Conservation (phyloP, 192 early-diverging fungal genomes). For the Coemansia biformis region DNA sequence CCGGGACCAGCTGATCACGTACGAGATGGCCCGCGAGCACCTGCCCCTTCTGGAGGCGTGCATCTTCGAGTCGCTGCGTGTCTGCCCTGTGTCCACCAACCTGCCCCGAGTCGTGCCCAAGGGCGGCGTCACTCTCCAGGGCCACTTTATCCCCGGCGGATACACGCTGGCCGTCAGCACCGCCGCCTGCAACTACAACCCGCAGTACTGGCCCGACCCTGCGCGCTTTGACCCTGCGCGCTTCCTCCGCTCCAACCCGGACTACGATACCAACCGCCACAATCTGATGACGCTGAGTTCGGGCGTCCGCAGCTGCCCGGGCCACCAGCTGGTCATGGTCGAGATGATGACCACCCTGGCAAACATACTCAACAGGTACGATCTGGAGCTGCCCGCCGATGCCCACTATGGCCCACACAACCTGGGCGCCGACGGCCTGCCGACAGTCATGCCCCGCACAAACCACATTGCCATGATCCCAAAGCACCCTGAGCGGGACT, state of each 20-base stretch:
- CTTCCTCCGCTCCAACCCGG: constrained; percentile 9
- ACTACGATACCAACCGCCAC: constrained; percentile 15
- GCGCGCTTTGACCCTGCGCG: constrained; percentile 20
- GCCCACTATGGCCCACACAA: constrained; percentile 19
- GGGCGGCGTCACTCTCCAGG: constrained; percentile 27
- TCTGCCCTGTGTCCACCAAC: constrained; percentile 32
- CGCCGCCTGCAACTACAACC: constrained; percentile 24
- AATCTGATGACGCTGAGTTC: constrained; percentile 32
- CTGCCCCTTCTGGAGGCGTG: constrained; percentile 39
- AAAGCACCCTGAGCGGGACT: constrained; percentile 28
- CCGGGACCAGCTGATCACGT: constrained; percentile 12
- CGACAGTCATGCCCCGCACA: constrained; percentile 30
- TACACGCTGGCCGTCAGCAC: constrained; percentile 25
- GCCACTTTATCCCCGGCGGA: constrained; percentile 24
- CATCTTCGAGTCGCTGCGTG: constrained; percentile 35
- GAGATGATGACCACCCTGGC: constrained; percentile 34
- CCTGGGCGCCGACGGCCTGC: constrained; percentile 9
- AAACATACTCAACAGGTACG: constrained; percentile 42
- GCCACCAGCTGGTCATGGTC: constrained; percentile 31
- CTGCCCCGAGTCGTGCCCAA: constrained; percentile 30
- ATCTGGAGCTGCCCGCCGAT: constrained; percentile 22
- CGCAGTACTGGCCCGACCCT: constrained; percentile 23
- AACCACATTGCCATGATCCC: constrained; percentile 34
- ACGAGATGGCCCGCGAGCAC: constrained; percentile 17
- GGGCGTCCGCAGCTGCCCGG: constrained; percentile 41